phyloP scores from a whole-genome alignment of 805 yeast species.

The Myxozyma melibiosi region DNA sequence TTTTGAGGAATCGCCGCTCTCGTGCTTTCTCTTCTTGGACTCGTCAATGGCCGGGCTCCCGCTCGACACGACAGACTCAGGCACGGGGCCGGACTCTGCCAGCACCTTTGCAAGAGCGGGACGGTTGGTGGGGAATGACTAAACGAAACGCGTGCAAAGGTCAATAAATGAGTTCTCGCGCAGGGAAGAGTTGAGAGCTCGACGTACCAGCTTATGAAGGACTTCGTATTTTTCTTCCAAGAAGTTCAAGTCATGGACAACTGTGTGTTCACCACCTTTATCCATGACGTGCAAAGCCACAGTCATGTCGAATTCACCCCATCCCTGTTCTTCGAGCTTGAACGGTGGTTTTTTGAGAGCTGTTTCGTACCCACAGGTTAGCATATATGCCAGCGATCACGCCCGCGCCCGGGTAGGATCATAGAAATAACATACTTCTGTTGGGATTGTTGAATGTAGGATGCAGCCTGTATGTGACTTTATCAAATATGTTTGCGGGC shows the following conservation, averaged over 20 bases:
- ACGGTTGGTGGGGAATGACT: slow-evolving; percentile 70
- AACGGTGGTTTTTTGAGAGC: slow-evolving; percentile 82
- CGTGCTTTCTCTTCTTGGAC: slow-evolving; percentile 44
- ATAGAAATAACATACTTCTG: slow-evolving; percentile 45
- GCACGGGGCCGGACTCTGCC: slow-evolving; percentile 81
- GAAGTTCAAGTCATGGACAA: slow-evolving; percentile 89
- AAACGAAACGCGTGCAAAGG: background rate
- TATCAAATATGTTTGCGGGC: slow-evolving; percentile 86
- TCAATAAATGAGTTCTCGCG: background rate
- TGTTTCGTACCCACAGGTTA: background rate
- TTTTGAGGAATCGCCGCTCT: slow-evolving; percentile 38
- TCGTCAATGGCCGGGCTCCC: slow-evolving; percentile 30
- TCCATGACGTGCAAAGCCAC: slow-evolving; percentile 77
- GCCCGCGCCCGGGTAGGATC: background rate
- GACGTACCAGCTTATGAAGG: slow-evolving; percentile 63
- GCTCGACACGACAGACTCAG: slow-evolving; percentile 47
- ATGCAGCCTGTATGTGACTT: slow-evolving; percentile 89
- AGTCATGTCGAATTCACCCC: slow-evolving; percentile 97
- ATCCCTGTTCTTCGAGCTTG: slow-evolving; percentile 86
- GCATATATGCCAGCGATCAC: background rate
- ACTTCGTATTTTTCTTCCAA: slow-evolving; percentile 70
- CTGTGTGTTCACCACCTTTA: slow-evolving; percentile 82
- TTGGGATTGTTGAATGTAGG: slow-evolving; percentile 93
- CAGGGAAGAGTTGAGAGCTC: no score
- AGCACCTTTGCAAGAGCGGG: slow-evolving; percentile 71